phyloP scores from a whole-genome alignment of 2,329 filamentous ascomycete genomes.

The Pyrenophora teres region DNA sequence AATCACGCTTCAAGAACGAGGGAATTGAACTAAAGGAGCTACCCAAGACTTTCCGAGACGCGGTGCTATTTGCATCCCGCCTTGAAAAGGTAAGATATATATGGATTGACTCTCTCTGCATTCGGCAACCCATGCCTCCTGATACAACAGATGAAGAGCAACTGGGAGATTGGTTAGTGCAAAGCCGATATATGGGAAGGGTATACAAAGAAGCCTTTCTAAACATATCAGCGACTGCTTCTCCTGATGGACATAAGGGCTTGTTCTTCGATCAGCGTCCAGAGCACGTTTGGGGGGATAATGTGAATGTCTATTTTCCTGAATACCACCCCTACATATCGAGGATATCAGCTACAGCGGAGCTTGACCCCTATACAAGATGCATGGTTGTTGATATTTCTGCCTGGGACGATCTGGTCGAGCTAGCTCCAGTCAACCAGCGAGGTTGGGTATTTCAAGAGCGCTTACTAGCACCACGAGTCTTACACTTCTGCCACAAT shows the following conservation, averaged over 20 bases:
- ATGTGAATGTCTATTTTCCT: slow-evolving; percentile 13
- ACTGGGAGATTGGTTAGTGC: slow-evolving; percentile 22
- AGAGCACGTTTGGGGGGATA: slow-evolving; percentile 15
- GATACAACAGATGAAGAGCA: neutral
- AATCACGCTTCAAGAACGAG: slow-evolving; percentile 1
- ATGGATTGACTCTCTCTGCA: slow-evolving; percentile 24
- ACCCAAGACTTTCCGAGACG: slow-evolving; percentile 19
- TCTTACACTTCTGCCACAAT: slow-evolving; percentile 27
- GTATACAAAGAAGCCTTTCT: slow-evolving; percentile 24
- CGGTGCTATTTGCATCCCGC: slow-evolving; percentile 9
- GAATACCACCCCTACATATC: neutral
- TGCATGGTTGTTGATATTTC: slow-evolving; percentile 17
- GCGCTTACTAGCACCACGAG: slow-evolving; percentile 24
- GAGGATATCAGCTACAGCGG: neutral
- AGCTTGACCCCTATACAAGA: neutral
- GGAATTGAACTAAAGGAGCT: slow-evolving; percentile 11
- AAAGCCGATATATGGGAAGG: slow-evolving; percentile 19
- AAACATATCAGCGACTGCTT: slow-evolving; percentile 31
- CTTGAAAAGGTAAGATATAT: slow-evolving; percentile 16
- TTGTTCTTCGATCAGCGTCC: slow-evolving; percentile 14
- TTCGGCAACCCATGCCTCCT: neutral
- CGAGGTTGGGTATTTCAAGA: slow-evolving; percentile 35
- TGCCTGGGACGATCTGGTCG: slow-evolving; percentile 19
- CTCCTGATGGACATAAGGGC: slow-evolving; percentile 17
- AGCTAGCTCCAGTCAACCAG: slow-evolving; percentile 21